phyloP scores from a whole-genome alignment of 345 rosid species.

The Aegle marmelos region DNA sequence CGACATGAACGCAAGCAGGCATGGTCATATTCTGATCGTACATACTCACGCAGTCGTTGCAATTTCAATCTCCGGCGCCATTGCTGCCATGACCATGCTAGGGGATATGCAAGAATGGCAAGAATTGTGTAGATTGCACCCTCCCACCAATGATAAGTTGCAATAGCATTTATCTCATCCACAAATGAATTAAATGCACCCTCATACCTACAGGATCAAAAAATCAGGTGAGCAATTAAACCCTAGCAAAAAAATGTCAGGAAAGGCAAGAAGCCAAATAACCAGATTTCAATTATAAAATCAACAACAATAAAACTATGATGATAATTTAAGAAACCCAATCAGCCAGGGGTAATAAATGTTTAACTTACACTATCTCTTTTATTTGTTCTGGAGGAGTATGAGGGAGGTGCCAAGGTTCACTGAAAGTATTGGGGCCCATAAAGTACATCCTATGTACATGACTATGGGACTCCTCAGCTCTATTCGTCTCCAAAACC shows the following conservation, averaged over 20 bases:
- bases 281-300: neutral
- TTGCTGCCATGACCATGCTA: constrained; percentile 99
- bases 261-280: neutral
- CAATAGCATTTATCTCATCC: constrained; percentile 92
- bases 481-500: constrained; percentile 99
- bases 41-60: constrained; percentile 92
- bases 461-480: constrained; percentile 92
- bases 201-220: constrained; percentile 67
- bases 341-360: constrained; percentile 13
- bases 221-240: constrained; percentile 16
- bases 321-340: neutral
- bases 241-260: neutral
- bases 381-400: constrained; percentile 92
- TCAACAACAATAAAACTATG: neutral
- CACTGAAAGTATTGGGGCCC: constrained; percentile 94
- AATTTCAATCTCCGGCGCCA: constrained; percentile 82
- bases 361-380: constrained; percentile 83
- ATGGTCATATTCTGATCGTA: constrained; percentile 98
- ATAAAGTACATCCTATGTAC: constrained; percentile 97
- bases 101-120: constrained; percentile 72
- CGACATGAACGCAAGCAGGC: constrained; percentile 98
- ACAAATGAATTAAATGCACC: constrained; percentile 91
- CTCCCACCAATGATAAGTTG: constrained; percentile 99
- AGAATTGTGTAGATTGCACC: constrained; percentile 89
- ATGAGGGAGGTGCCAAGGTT: constrained; percentile 98